Evolutionary conservation across 2,329 filamentous ascomycete species (phyloP).

Genomic region (Drechslera avenae): DNA sequence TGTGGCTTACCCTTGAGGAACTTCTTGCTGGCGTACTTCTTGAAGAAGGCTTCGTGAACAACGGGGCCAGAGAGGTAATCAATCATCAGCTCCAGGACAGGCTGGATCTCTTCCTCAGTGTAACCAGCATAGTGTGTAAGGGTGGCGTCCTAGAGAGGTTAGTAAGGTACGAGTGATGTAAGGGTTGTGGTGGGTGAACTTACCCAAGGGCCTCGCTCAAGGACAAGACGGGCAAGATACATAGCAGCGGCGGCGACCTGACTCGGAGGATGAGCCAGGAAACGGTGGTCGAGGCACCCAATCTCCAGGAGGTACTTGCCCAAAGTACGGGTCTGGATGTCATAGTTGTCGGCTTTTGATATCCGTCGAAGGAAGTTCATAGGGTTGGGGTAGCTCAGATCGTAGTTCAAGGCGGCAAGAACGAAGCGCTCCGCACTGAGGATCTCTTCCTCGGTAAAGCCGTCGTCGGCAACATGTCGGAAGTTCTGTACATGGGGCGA

Average conservation of each 20-base stretch:
- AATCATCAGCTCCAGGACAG: constrained; percentile 91
- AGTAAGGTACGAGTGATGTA: constrained; percentile 1
- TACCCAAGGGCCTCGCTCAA: constrained; percentile 92
- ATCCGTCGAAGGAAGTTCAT: constrained; percentile 99
- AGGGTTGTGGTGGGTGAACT: constrained; percentile 40
- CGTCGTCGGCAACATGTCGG: constrained; percentile 94
- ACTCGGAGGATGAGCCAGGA: constrained; percentile 87
- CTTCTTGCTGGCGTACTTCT: constrained; percentile 99
- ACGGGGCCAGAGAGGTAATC: constrained; percentile 93
- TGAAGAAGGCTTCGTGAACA: constrained; percentile 96
- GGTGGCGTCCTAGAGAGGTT: constrained; percentile 70
- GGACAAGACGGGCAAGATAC: constrained; percentile 89
- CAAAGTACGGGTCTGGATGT: constrained; percentile 94
- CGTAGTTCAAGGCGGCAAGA: constrained; percentile 88
- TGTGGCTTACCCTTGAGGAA: constrained; percentile 86
- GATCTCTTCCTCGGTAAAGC: constrained; percentile 93
- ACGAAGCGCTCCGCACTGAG: constrained; percentile 96
- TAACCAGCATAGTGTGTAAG: constrained; percentile 92
- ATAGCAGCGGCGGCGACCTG: constrained; percentile 91
- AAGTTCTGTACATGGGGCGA: constrained; percentile 98
- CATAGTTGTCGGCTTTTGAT: constrained; percentile 99
- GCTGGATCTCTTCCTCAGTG: constrained; percentile 88
- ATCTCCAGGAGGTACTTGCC: constrained; percentile 99
- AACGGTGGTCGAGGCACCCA: constrained; percentile 90
- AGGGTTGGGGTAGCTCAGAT: constrained; percentile 97